phyloP scores from a whole-genome alignment of 257 asterid species.

The Rhazya stricta region DNA sequence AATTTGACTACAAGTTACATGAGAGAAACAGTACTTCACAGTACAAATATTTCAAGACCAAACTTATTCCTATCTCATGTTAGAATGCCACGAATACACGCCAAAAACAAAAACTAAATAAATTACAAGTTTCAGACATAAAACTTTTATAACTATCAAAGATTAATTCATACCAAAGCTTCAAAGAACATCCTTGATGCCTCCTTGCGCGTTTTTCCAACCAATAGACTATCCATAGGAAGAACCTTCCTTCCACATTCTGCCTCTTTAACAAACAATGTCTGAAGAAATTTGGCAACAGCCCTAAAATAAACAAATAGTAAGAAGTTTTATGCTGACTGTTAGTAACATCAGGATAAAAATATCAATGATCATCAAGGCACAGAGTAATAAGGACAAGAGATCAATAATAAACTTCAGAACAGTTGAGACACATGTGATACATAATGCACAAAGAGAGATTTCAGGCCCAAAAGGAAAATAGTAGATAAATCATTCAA shows the following conservation, averaged over 20 bases:
- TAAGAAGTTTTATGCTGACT: not conserved
- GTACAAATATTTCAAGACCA: too few species aligned
- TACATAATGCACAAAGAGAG: not conserved
- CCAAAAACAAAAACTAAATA: not conserved
- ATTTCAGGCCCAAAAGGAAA: not conserved
- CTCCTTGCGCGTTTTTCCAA: constrained; percentile 89
- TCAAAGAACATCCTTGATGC: constrained; percentile 96
- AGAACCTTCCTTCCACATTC: constrained; percentile 50
- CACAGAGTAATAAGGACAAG: not conserved
- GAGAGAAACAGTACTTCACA: not conserved
- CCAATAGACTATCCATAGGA: constrained; percentile 60
- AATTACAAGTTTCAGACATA: not conserved
- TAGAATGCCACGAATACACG: too few species aligned
- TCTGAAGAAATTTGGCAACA: constrained; percentile 83
- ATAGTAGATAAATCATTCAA: too few species aligned
- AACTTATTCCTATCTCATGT: not conserved
- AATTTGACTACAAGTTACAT: not conserved
- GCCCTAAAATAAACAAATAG: constrained; percentile 47
- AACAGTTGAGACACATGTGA: not conserved
- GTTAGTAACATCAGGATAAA: too few species aligned
- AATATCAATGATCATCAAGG: not conserved
- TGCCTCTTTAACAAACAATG: constrained; percentile 61
- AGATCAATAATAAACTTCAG: not conserved
- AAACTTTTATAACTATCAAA: not conserved
- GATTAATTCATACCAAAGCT: constrained; percentile 55